Evolutionary conservation across 306 rosid species (phyloP), one percentile per base, ranked within the genome.

Genomic region (Sechiopsis laciniata): DNA sequence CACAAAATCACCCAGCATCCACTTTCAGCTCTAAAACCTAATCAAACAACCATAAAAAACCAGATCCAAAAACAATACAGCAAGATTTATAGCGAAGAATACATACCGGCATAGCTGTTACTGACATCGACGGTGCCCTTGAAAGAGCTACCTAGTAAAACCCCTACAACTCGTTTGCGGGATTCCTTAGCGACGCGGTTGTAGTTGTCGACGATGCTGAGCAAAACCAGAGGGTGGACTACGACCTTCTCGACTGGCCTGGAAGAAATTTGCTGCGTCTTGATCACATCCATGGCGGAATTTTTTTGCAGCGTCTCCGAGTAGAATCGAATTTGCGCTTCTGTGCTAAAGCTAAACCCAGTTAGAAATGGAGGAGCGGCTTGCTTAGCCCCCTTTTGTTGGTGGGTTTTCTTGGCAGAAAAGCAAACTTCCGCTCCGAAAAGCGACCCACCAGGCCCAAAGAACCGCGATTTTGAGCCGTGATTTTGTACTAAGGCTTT

Each of bases 191-290:
- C 97, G 55, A 92, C 97, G 50, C 95, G 84, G 74, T 88, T 88
- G 88, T 87, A 90, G 86, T 92, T 88, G 69, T 92, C 97, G 72
- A 90, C 96, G 85, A 92, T 90, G 85, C 97, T 90, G 51, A 92
- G 95, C 14, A 92, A 75, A 37, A 92, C 96, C 8, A 92, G 78
- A 0, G 97, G 96, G 76, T 92, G 97, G 46, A 92, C 92, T 42
- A 92, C 82, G 19, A 92, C 96, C 81, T 90, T 92, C 88, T 92
- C 96, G 45, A 92, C 82, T 8, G 87, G 79, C n/a, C 88, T 78
- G 19, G 85, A 81, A 0, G 91, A 90, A 24, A 92, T 82, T 82
- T 92, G 93, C 83, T 87, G 98, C 62, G 93, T 80, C 82, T 92
- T 90, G 57, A 90, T 88, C 65, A 90, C 97, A 69, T 92, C 97